These are phyloP conservation scores for Meyerozyma athensensis DNA, from an alignment of 1,139 yeast genomes.

Conservation along the genomic window DNA sequence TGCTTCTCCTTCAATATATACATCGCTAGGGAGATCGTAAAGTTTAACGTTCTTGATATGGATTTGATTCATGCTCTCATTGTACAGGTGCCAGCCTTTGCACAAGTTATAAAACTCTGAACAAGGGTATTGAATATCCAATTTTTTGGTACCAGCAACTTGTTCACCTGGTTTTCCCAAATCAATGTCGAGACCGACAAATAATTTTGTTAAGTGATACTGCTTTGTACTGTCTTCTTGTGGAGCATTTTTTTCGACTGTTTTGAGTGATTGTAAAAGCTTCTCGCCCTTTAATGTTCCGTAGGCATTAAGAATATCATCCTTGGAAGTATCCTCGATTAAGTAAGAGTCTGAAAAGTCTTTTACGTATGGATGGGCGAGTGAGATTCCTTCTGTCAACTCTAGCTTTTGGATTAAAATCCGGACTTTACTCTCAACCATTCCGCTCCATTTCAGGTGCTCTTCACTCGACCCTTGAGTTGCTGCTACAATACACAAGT, in stretches of 20 bases:
- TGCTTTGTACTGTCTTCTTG: constrained; percentile 20
- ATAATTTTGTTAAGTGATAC: constrained; percentile 70
- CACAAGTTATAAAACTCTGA: constrained; percentile 81
- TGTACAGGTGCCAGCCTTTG: constrained; percentile 64
- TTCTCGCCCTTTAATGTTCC: constrained; percentile 47
- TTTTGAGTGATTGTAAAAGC: constrained; percentile 12
- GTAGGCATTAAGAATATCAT: constrained; percentile 49
- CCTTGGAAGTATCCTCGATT: constrained; percentile 50
- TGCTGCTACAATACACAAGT: constrained; percentile 75
- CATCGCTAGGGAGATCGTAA: constrained; percentile 80
- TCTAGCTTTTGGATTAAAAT: constrained; percentile 79
- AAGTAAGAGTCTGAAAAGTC: constrained; percentile 58
- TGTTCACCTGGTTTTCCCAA: constrained; percentile 29
- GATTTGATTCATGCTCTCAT: constrained; percentile 55
- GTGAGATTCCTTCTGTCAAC: constrained; percentile 60
- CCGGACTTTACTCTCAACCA: constrained; percentile 86
- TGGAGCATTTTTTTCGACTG: constrained; percentile 5
- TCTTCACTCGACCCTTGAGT: constrained; percentile 71
- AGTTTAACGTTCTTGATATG: constrained; percentile 74
- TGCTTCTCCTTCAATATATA: constrained; percentile 71
- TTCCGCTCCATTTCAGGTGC: constrained; percentile 85
- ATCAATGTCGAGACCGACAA: constrained; percentile 70
- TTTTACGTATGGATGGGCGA: constrained; percentile 90
- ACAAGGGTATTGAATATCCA: constrained; percentile 90
- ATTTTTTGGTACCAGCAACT: constrained; percentile 47